Percentiles rank a stretch among this genome's conserved stretches.
phyloP scores from a whole-genome alignment of 1,284 basidiomycete species.

The Ganoderma resinaceum region DNA sequence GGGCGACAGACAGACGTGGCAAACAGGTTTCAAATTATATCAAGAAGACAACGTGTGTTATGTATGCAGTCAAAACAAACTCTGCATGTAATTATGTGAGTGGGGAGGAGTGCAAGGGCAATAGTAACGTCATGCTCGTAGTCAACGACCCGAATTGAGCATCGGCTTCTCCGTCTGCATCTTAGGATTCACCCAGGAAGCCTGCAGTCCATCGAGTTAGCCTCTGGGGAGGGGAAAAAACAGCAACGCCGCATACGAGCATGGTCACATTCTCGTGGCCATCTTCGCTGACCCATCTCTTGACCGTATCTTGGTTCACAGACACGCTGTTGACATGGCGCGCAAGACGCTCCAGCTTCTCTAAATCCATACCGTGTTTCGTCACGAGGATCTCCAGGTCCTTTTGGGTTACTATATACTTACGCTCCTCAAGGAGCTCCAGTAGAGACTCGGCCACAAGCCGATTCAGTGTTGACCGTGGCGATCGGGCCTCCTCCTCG shows the following conservation, averaged over 20 bases:
- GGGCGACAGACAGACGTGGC: not conserved
- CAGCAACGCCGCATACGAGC: constrained; percentile 51
- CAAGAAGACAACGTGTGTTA: not conserved
- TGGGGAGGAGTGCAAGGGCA: not conserved
- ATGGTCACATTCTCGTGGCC: constrained; percentile 68
- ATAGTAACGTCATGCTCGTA: not conserved
- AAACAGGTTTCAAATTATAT: not conserved
- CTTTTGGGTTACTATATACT: constrained; percentile 50
- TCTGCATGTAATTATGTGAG: not conserved
- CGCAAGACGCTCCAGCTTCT: constrained; percentile 62
- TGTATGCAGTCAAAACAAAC: not conserved
- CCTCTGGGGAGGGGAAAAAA: not conserved
- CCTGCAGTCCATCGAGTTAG: constrained; percentile 20
- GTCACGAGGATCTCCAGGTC: constrained; percentile 59
- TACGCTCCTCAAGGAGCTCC: constrained; percentile 72
- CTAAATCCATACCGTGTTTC: constrained; percentile 64
- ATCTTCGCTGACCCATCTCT: constrained; percentile 56
- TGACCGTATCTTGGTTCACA: constrained; percentile 57
- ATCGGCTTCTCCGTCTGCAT: constrained; percentile 15
- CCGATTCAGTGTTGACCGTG: constrained; percentile 52
- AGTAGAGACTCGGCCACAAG: constrained; percentile 64
- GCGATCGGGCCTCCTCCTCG: constrained; percentile 58
- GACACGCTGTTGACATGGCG: constrained; percentile 77
- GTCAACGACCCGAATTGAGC: constrained; percentile 10
- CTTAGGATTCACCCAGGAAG: constrained; percentile 34